Conservation (phyloP, 352 stramenopile species). For the Lagenidium sp. region DNA sequence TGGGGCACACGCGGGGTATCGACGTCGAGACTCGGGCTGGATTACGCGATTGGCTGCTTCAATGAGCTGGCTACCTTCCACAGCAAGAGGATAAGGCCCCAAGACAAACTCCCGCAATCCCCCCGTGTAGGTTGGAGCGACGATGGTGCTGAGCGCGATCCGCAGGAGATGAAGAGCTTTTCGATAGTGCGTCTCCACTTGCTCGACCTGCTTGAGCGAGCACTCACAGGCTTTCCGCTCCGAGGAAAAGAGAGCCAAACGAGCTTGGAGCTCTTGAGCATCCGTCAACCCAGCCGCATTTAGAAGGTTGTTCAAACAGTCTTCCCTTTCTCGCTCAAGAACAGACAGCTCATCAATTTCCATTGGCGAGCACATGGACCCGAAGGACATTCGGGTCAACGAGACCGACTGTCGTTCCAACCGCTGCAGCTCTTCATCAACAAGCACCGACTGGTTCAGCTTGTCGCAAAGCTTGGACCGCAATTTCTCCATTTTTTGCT, state of each 20-base stretch:
- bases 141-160: constrained; percentile 53
- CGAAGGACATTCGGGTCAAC: constrained; percentile 48
- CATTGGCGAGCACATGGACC: constrained; percentile 8
- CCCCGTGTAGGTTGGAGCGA: constrained; percentile 61
- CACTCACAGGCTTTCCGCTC: constrained; percentile 74
- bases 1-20: constrained; percentile 58
- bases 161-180: constrained; percentile 69
- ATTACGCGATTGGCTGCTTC: constrained; percentile 61
- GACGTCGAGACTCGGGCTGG: constrained; percentile 63
- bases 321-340: constrained; percentile 63
- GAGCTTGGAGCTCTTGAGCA: constrained; percentile 58
- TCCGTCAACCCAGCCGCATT: constrained; percentile 45
- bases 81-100: constrained; percentile 57
- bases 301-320: constrained; percentile 60
- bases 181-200: constrained; percentile 57
- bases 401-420: constrained; percentile 61
- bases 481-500: constrained; percentile 65
- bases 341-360: constrained; percentile 40
- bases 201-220: constrained; percentile 71
- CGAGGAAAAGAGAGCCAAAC: constrained; percentile 60
- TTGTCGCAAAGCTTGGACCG: constrained; percentile 63
- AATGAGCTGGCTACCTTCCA: constrained; percentile 69
- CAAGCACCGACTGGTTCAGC: constrained; percentile 49
- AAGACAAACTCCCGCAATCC: constrained; percentile 68
- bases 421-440: constrained; percentile 54